phyloP scores from a whole-genome alignment of 169 alveolate genomes.

The Plasmodium falciparum region DNA sequence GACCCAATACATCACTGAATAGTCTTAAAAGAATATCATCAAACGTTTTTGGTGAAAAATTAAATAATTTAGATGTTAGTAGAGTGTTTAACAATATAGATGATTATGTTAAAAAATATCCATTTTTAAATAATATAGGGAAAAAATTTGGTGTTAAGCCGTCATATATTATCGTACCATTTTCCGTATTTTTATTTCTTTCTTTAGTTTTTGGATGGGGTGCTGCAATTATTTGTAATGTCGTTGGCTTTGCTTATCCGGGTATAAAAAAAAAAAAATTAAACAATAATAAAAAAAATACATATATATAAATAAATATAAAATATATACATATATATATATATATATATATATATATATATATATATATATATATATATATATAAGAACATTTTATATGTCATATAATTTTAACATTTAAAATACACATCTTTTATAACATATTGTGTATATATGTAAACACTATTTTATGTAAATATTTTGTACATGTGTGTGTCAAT shows the following conservation, averaged over 20 bases:
- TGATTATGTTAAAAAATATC: conserved; percentile 42
- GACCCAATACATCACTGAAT: not conserved
- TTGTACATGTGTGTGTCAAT: too few relatives aligned
- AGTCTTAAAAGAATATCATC: conserved; percentile 36
- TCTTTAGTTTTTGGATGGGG: conserved; percentile 80
- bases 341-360: not conserved
- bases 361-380: not conserved
- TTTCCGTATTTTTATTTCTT: conserved; percentile 25
- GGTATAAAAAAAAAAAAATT: conserved; percentile 22
- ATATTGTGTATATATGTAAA: too few relatives aligned
- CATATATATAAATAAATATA: not conserved
- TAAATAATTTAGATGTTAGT: conserved; percentile 20
- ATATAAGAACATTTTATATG: not conserved
- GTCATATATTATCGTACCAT: conserved; percentile 72
- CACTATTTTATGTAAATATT: too few relatives aligned
- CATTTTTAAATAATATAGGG: conserved; percentile 36
- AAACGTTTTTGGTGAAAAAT: conserved; percentile 20
- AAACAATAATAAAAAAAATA: not conserved
- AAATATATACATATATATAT: not conserved
- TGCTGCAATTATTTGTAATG: conserved; percentile 80
- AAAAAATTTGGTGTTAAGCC: conserved; percentile 76
- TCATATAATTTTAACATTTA: not conserved
- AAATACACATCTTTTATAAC: too few relatives aligned
- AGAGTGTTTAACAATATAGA: conserved; percentile 15
- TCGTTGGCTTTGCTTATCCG: conserved; percentile 81